Evolutionary conservation across 2,329 filamentous ascomycete species (phyloP).

Genomic region (Beauveria brongniartii): DNA sequence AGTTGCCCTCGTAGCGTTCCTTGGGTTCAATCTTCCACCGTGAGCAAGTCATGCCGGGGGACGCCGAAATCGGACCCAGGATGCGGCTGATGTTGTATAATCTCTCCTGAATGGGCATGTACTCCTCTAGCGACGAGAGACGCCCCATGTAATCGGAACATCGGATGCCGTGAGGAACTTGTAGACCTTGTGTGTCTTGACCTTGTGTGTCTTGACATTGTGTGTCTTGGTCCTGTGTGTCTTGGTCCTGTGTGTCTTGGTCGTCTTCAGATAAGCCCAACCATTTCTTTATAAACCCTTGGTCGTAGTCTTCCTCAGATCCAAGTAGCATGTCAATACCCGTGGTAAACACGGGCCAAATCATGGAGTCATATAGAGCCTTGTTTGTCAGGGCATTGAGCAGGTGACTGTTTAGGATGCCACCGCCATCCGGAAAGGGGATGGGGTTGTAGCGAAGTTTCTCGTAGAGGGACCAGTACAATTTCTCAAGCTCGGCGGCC

Average conservation of each 20-base stretch:
- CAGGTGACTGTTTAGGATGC: constrained; percentile 19
- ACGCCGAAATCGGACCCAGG: constrained; percentile 17
- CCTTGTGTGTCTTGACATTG: too few relatives aligned
- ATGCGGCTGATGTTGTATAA: constrained; percentile 20
- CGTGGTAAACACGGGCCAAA: constrained; percentile 16
- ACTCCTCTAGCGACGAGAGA: constrained; percentile 19
- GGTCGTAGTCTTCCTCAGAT: neutral
- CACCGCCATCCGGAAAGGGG: constrained; percentile 10
- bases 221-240: too few relatives aligned
- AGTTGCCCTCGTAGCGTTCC: constrained; percentile 26
- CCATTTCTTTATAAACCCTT: neutral
- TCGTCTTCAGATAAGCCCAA: neutral
- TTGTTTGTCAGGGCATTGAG: constrained; percentile 16
- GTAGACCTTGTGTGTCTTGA: neutral
- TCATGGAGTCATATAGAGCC: constrained; percentile 17
- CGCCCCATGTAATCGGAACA: constrained; percentile 27
- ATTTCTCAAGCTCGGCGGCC: constrained; percentile 26
- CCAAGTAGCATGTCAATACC: constrained; percentile 13
- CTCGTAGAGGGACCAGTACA: constrained; percentile 21
- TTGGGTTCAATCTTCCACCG: constrained; percentile 31
- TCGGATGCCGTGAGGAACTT: constrained; percentile 21
- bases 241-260: neutral
- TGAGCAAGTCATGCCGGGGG: constrained; percentile 22
- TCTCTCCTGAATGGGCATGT: constrained; percentile 18
- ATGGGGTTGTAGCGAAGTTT: constrained; percentile 21